Evolutionary conservation across 2,329 filamentous ascomycete genomes (phyloP).

Genomic region (Zelopaecilomyces penicillatus): DNA sequence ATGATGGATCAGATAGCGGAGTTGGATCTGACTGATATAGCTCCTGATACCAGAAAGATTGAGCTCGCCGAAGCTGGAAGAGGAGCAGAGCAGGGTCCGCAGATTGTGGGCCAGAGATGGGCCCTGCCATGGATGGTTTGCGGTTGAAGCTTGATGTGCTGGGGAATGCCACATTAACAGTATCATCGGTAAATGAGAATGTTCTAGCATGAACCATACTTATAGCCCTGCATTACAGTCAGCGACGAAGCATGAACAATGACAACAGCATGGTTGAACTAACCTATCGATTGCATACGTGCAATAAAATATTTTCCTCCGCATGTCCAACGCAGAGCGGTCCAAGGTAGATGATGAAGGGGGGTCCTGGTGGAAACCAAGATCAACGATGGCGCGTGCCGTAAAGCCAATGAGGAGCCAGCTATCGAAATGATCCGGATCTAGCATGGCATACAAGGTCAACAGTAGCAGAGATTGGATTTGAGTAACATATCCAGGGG

Average conservation of each 20-base stretch:
- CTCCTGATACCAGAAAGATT: conserved; percentile 84
- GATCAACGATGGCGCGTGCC: conserved; percentile 75
- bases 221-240: conserved; percentile 52
- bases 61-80: conserved; percentile 73
- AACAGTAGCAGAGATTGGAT: conserved; percentile 82
- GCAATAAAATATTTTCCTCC: conserved; percentile 81
- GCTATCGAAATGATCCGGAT: conserved; percentile 84
- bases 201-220: conserved; percentile 81
- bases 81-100: conserved; percentile 67
- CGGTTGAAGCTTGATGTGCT: conserved; percentile 36
- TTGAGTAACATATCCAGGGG: conserved; percentile 74
- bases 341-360: conserved; percentile 60
- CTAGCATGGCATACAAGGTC: conserved; percentile 81
- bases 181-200: conserved; percentile 90
- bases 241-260: conserved; percentile 8
- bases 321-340: conserved; percentile 62
- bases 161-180: conserved; percentile 73
- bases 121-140: conserved; percentile 31
- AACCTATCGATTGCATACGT: conserved; percentile 84
- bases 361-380: conserved; percentile 89
- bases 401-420: conserved; percentile 93
- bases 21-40: conserved; percentile 71
- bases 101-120: conserved; percentile 37
- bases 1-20: conserved; percentile 58
- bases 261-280: conserved; percentile 13